These are phyloP conservation scores for Kwoniella newhampshirensis DNA, from an alignment of 768 basidiomycete species.

Conservation along the genomic window DNA sequence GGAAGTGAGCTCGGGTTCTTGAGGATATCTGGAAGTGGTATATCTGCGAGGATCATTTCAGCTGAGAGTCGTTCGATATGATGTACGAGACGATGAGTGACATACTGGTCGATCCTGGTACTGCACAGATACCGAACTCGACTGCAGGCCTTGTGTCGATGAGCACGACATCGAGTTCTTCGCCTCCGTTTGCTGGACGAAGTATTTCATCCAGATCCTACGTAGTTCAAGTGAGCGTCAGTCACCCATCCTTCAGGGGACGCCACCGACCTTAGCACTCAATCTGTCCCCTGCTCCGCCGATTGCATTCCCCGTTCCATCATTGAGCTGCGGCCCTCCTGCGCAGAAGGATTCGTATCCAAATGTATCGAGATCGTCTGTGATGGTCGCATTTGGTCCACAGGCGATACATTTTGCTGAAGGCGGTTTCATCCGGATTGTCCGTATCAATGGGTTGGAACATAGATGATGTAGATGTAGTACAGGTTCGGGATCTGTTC, in stretches of 20 bases:
- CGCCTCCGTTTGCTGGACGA: conserved; percentile 23
- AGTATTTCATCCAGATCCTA: conserved; percentile 59
- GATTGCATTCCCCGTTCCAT: conserved; percentile 8
- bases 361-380: conserved; percentile 58
- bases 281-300: conserved; percentile 32
- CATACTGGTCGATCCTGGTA: conserved; percentile 73
- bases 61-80: background rate
- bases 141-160: conserved; percentile 76
- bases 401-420: conserved; percentile 75
- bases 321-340: conserved; percentile 60
- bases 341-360: conserved; percentile 90
- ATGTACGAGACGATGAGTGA: conserved; percentile 2
- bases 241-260: conserved; percentile 55
- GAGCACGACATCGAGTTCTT: conserved; percentile 52
- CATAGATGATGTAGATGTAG: conserved; percentile 76
- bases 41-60: conserved; percentile 57
- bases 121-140: conserved; percentile 82
- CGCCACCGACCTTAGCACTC: conserved; percentile 53
- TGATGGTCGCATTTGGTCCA: conserved; percentile 57
- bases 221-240: background rate
- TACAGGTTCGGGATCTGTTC: conserved; percentile 56
- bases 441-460: conserved; percentile 70
- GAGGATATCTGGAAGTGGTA: conserved; percentile 68
- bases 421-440: conserved; percentile 72
- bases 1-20: conserved; percentile 58